These are phyloP conservation scores for Colletotrichum sidae DNA, from an alignment of 2,329 filamentous ascomycete species.

Conservation along the genomic window DNA sequence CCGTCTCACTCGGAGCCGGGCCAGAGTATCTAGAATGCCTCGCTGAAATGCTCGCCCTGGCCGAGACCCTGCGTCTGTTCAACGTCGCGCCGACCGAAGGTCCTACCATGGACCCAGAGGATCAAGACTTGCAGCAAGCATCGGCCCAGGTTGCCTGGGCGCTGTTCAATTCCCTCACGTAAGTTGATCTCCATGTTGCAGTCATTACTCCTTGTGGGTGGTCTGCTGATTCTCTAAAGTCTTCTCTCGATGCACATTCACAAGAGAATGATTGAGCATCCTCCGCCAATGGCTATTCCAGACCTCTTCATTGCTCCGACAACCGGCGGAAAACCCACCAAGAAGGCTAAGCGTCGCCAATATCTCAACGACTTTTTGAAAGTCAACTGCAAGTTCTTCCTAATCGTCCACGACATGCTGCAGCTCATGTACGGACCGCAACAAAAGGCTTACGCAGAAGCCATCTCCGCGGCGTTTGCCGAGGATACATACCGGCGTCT, in stretches of 20 bases:
- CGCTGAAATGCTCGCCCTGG: neutral
- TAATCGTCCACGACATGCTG: slow-evolving; percentile 48
- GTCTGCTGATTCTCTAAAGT: neutral
- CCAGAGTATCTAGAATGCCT: slow-evolving; percentile 10
- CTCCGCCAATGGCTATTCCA: neutral
- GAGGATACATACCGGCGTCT: slow-evolving; percentile 53
- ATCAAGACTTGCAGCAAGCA: neutral
- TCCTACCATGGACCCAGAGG: neutral
- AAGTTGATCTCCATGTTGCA: neutral
- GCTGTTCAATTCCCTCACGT: slow-evolving; percentile 4
- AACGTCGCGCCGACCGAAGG: neutral
- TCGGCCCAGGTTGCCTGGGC: slow-evolving; percentile 8
- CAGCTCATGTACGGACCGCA: slow-evolving; percentile 40
- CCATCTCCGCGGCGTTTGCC: slow-evolving; percentile 41
- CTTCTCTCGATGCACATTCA: slow-evolving; percentile 1
- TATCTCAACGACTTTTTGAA: neutral
- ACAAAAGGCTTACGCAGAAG: slow-evolving; percentile 19
- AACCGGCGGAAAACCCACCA: neutral
- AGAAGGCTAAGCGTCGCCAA: neutral
- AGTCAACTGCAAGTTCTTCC: slow-evolving; percentile 48
- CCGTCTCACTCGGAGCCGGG: slow-evolving; percentile 3
- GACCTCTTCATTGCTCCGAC: neutral
- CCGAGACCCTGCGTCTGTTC: slow-evolving; percentile 5
- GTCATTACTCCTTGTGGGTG: no score
- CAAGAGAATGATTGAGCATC: neutral